These are phyloP conservation scores for Penicillium canescens DNA, from an alignment of 495 filamentous ascomycete genomes.

Conservation along the genomic window DNA sequence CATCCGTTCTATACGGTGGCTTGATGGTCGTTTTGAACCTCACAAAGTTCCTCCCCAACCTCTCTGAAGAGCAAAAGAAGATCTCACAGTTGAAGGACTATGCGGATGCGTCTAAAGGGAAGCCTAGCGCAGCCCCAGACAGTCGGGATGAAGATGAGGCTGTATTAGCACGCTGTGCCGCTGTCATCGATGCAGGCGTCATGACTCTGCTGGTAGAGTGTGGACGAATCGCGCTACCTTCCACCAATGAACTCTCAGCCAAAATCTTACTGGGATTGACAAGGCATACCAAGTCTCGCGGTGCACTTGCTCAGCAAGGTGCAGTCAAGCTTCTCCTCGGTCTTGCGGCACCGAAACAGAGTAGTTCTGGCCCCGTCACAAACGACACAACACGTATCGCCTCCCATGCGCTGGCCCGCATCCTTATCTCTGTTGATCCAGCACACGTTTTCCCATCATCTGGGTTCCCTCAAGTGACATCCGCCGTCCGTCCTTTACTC, in stretches of 20 bases:
- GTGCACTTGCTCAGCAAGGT: conserved; percentile 84
- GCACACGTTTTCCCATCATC: conserved; percentile 79
- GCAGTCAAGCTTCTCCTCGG: conserved; percentile 80
- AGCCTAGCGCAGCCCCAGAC: conserved; percentile 54
- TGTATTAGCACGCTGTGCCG: conserved; percentile 73
- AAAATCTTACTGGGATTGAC: conserved; percentile 76
- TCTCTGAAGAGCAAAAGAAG: conserved; percentile 88
- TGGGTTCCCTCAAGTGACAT: conserved; percentile 67
- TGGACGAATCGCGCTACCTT: conserved; percentile 64
- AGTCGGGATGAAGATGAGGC: conserved; percentile 70
- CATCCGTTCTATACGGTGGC: conserved; percentile 77
- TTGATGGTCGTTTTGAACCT: conserved; percentile 83
- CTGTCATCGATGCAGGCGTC: conserved; percentile 71
- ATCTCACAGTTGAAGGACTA: conserved; percentile 90
- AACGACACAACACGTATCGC: conserved; percentile 58
- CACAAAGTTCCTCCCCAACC: conserved; percentile 73
- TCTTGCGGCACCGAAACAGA: conserved; percentile 59
- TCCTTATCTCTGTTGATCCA: conserved; percentile 88
- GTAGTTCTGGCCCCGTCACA: conserved; percentile 32
- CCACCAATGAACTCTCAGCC: conserved; percentile 65
- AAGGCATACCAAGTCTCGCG: conserved; percentile 67
- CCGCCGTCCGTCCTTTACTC: conserved; percentile 76
- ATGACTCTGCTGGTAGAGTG: conserved; percentile 72
- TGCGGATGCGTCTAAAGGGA: conserved; percentile 73
- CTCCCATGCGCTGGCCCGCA: conserved; percentile 86